Evolutionary conservation across 345 rosid genomes (phyloP).

Genomic region (Eutrema heterophyllum): DNA sequence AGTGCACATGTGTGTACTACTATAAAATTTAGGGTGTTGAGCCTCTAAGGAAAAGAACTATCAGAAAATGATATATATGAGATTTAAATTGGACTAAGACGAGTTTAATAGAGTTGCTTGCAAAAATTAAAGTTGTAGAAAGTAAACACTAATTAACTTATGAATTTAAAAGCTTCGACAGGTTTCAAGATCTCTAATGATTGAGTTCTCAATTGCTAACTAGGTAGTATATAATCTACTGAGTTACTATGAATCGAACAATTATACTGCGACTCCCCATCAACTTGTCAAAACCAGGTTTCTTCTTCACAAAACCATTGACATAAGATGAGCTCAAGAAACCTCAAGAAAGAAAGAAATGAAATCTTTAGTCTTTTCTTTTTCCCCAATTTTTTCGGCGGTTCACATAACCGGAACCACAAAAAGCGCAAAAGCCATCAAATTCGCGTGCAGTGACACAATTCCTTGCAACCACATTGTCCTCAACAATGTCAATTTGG

Average conservation of each 20-base stretch:
- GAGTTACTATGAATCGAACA: constrained; percentile 49
- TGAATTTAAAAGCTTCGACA: too few species aligned
- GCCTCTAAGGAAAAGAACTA: too few species aligned
- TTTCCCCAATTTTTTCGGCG: constrained; percentile 37
- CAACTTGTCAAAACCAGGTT: constrained; percentile 78
- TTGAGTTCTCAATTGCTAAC: too few species aligned
- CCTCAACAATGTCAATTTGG: constrained; percentile 65
- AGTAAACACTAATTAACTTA: too few species aligned
- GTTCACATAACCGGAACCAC: constrained; percentile 73
- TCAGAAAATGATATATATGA: too few species aligned
- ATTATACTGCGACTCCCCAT: constrained; percentile 93
- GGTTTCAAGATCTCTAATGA: too few species aligned
- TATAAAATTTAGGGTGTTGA: too few species aligned
- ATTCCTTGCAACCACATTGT: constrained; percentile 71
- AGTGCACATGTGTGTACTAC: too few species aligned
- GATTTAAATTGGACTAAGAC: too few species aligned
- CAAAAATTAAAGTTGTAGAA: too few species aligned
- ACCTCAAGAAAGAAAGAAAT: background rate
- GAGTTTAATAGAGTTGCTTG: background rate
- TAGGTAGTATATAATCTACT: too few species aligned
- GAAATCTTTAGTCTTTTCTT: background rate
- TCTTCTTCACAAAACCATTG: background rate
- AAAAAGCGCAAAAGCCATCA: constrained; percentile 59
- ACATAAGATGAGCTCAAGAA: background rate
- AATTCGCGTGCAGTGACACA: constrained; percentile 82